Evolutionary conservation across 2,329 filamentous ascomycete species (phyloP).

Genomic region (Botrytis deweyae): DNA sequence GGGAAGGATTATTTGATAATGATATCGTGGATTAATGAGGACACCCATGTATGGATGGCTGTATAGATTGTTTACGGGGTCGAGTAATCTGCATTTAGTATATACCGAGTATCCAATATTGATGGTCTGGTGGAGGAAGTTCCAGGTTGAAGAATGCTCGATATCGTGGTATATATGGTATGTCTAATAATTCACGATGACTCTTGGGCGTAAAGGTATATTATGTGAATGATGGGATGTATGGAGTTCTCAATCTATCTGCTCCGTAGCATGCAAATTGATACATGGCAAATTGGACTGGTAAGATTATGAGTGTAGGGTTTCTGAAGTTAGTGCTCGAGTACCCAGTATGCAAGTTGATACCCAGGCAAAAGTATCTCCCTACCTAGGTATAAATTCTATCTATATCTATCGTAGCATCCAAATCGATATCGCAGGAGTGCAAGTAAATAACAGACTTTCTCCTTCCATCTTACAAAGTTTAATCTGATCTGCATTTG

Average conservation of each 20-base stretch:
- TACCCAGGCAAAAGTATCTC: not conserved
- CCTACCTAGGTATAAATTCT: not conserved
- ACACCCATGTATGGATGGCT: not conserved
- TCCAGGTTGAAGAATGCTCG: not conserved
- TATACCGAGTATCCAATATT: constrained; percentile 3
- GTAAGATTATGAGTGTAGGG: not conserved
- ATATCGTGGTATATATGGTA: not conserved
- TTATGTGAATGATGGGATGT: not conserved
- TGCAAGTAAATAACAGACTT: no score
- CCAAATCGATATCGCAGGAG: not conserved
- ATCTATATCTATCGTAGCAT: not conserved
- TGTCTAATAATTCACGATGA: not conserved
- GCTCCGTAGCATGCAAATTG: not conserved
- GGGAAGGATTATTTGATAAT: not conserved
- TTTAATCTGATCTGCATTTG: not conserved
- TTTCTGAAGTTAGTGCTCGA: not conserved
- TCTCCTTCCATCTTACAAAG: not conserved
- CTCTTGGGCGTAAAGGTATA: not conserved
- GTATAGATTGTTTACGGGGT: not conserved
- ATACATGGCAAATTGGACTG: not conserved
- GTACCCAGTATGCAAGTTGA: not conserved
- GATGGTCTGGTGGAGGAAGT: not conserved
- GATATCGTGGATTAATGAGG: not conserved
- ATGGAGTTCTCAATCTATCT: not conserved
- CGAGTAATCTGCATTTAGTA: not conserved